Evolutionary conservation across 257 asterid species (phyloP), one percentile per base, ranked within the genome.

Genomic region (Haberlea rhodopensis): DNA sequence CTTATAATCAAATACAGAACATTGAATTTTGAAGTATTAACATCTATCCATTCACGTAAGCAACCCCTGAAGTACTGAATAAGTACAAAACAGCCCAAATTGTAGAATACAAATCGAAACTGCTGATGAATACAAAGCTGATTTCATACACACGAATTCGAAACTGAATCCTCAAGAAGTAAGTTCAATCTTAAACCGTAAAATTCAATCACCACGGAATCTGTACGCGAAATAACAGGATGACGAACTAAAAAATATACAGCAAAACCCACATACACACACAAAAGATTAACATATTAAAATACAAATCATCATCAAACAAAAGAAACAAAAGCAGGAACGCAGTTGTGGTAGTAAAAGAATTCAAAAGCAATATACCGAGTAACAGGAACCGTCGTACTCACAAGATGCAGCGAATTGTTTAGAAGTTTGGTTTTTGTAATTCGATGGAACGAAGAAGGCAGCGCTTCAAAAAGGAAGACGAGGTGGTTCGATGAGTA

Each of bases 401-500:
- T 10, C 46, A 10, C 4, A 43, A 43, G 51, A 15, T 13, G 49
- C 51, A 43, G 51, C 51, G 51, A 43, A 43, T 15, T 5, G 20
- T 5, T 6, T 43, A 43, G 8, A 43, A 16, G 6, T 37, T 18
- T 37, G 48, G 13, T 37, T 11, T 37, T 13, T 13, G 5, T 32
- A 1, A 2, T 15, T 6, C 28, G 52, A 13, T 45, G 15, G 25
- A 34, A 57, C 5, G 25, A 18, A 7, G 28, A 43, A 13, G 58
- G 65, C 23, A 25, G 56, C 21, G 46, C 18, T 49, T 68, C 37
- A 28, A 22, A 15, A 54, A 37, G 65, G 69, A 34, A 21, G 43
- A 43, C 16, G 22, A 34, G 66, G 51, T 67, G 76, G 57, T 22
- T 54, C 22, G 29, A 13, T 2, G 6, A 9, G 53, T 13, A 22